Evolutionary conservation across 139 green algal species (phyloP), one percentile per base, ranked within the genome.

Genomic region (Dunaliella sp.): DNA sequence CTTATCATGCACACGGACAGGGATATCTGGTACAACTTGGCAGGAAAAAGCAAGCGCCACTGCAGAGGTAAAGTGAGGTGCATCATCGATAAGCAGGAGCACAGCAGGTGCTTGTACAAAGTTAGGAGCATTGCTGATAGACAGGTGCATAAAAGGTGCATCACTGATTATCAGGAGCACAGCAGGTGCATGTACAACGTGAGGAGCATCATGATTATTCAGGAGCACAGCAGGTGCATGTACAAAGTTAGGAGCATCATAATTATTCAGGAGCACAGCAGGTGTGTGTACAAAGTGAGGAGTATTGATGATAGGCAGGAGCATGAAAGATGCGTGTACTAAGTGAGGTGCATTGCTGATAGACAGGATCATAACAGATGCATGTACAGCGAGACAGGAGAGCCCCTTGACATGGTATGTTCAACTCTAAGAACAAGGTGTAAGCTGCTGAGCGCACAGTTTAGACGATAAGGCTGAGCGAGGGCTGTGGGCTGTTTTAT

Each of bases 31-130:
- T 22, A 89, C 36, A 35, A 92, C 16, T 79, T 92, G 89, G 2
- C 78, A 58, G 1, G 36, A n/a, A 74, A 87, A 92, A 31, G 89
- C 85, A 57, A 92, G 59, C 1, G 87, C 89, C 12, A 90, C 89
- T 92, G 86, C 59, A 80, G 28, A 31, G 26, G 38, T 57, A 84
- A n/a, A n/a, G n/a, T n/a, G n/a, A n/a, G n/a, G n/a, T n/a, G n/a
- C n/a, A n/a, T n/a, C n/a, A n/a, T n/a, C n/a, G n/a, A n/a, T n/a
- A 65, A 16, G 48, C 48, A 65, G 16, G 48, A 16, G 16, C 7
- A 65, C 7, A 65, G 48, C 48, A 16, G 7, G 16, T 26, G 48
- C 7, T 16, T 65, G 48, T 65, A 16, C 48, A 65, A 26, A 65
- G 7, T 65, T 65, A 26, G 7, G 48, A 26, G 48, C 48, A 65